Conservation (phyloP, 345 rosid genomes). For the Salix dunnii region DNA sequence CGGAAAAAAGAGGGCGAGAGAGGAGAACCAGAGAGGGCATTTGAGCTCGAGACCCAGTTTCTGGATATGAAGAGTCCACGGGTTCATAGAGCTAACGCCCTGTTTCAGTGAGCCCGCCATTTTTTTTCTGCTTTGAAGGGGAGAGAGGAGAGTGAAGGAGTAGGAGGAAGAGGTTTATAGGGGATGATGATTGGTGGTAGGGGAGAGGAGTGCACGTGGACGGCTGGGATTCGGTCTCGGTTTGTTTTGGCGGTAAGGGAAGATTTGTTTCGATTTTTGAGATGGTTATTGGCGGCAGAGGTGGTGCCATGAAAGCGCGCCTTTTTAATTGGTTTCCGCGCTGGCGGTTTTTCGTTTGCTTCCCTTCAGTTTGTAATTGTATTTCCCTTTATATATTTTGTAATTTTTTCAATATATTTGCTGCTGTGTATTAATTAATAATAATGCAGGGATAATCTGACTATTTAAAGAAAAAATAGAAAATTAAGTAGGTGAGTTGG, state of each 20-base stretch:
- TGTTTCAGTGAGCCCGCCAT: conserved; percentile 40
- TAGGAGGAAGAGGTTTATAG: not conserved
- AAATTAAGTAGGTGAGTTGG: no score
- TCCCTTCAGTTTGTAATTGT: no score
- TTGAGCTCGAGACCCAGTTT: conserved; percentile 81
- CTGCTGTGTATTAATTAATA: no score
- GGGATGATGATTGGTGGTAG: not conserved
- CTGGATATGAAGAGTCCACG: conserved; percentile 77
- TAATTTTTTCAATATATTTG: no score
- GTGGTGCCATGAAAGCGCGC: not conserved
- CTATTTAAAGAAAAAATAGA: no score
- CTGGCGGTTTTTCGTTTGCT: no score
- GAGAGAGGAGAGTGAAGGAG: not conserved
- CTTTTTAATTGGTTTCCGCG: no score
- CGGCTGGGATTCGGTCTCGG: not conserved
- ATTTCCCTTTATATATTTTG: no score
- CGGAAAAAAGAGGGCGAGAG: not conserved
- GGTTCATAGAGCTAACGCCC: conserved; percentile 39
- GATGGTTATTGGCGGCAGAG: not conserved
- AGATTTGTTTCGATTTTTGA: not conserved
- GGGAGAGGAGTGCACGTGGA: conserved; percentile 3
- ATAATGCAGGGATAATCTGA: no score
- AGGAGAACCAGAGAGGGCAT: conserved; percentile 72
- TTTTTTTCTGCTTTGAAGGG: not conserved
- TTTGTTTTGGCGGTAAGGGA: not conserved